Percentiles rank a stretch among this genome's conserved stretches.
phyloP scores from a whole-genome alignment of 83 land plant genomes.

The Picea engelmannii region DNA sequence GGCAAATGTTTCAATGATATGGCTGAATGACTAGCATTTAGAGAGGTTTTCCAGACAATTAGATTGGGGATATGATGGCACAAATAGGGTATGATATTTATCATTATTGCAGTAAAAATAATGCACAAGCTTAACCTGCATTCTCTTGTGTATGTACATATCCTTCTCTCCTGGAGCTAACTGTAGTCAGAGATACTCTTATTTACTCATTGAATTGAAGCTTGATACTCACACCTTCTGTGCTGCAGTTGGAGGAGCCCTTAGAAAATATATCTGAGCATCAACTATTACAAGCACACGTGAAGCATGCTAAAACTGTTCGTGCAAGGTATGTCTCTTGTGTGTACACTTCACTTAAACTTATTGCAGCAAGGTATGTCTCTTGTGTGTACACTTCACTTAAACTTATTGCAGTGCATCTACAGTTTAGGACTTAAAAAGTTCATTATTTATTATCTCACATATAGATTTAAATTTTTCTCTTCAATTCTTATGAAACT shows the following conservation, averaged over 20 bases:
- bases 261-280: background rate
- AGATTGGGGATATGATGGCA: background rate
- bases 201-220: too few species aligned
- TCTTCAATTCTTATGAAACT: background rate
- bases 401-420: background rate
- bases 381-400: background rate
- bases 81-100: background rate
- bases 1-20: background rate
- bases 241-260: constrained; percentile 14
- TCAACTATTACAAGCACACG: constrained; percentile 2
- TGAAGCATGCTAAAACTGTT: constrained; percentile 4
- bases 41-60: background rate
- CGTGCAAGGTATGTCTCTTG: constrained; percentile 7
- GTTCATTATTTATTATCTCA: background rate
- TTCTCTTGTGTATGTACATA: background rate
- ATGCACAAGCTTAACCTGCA: background rate
- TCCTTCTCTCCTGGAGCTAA: too few species aligned
- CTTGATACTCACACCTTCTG: background rate
- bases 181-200: too few species aligned
- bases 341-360: background rate
- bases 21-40: background rate
- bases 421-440: background rate
- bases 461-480: background rate
- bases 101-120: background rate
- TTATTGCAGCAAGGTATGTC: constrained; percentile 2